phyloP scores from a whole-genome alignment of 1,284 basidiomycete species.

The Fomes fomentarius region DNA sequence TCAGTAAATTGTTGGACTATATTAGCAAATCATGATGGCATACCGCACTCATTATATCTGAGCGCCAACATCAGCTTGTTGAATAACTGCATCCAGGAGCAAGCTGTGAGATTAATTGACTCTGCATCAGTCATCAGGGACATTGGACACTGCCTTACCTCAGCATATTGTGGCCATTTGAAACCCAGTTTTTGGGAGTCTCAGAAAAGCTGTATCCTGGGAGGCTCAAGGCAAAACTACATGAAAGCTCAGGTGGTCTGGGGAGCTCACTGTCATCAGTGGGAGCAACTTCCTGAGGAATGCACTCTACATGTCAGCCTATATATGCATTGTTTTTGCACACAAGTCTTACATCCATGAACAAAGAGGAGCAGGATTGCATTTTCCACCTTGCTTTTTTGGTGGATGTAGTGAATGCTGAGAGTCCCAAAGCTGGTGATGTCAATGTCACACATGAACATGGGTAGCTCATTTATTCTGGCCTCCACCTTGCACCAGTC shows the following conservation, averaged over 20 bases:
- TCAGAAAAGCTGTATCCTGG: slow-evolving; percentile 45
- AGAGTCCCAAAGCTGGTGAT: slow-evolving; percentile 47
- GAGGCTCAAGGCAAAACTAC: slow-evolving; percentile 47
- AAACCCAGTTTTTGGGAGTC: slow-evolving; percentile 40
- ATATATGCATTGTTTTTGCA: neutral
- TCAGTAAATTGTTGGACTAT: neutral
- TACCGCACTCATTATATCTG: slow-evolving; percentile 52
- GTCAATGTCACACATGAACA: slow-evolving; percentile 48
- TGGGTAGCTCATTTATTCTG: slow-evolving; percentile 47
- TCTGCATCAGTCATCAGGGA: too few relatives aligned
- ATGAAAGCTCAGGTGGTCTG: slow-evolving; percentile 43
- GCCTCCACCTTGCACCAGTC: slow-evolving; percentile 52
- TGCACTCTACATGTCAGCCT: neutral
- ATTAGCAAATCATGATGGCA: neutral
- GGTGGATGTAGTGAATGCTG: slow-evolving; percentile 55
- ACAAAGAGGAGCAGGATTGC: slow-evolving; percentile 57
- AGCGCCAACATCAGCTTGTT: slow-evolving; percentile 50
- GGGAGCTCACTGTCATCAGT: slow-evolving; percentile 25
- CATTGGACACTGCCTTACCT: slow-evolving; percentile 5
- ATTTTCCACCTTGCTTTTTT: slow-evolving; percentile 41
- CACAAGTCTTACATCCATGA: slow-evolving; percentile 49
- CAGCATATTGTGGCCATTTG: slow-evolving; percentile 11
- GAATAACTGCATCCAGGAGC: slow-evolving; percentile 33
- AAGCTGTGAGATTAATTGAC: neutral
- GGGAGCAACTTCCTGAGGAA: slow-evolving; percentile 35